Evolutionary conservation across 306 rosid genomes (phyloP).

Genomic region (Malus sieversii): DNA sequence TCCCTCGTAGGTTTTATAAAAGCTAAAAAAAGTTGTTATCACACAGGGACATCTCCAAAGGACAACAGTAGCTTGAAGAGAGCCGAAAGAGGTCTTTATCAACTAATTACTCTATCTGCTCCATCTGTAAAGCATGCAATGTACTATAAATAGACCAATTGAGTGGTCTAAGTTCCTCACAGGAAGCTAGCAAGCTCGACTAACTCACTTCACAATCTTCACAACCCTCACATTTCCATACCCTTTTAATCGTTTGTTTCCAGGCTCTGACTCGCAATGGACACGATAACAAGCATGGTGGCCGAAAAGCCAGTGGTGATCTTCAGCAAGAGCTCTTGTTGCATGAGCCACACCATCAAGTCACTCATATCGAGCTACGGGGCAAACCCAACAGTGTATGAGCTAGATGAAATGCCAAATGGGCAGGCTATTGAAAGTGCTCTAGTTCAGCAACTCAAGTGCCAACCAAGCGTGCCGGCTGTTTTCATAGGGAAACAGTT

Average conservation of each 20-base stretch:
- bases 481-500: constrained; percentile 65
- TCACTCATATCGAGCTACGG: constrained; percentile 50
- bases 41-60: background rate
- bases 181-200: background rate
- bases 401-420: constrained; percentile 45
- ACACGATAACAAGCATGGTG: constrained; percentile 38
- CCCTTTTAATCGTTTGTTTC: background rate
- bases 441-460: constrained; percentile 29
- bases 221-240: background rate
- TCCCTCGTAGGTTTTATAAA: too few relatives aligned
- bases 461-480: constrained; percentile 60
- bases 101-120: background rate
- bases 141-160: constrained; percentile 35
- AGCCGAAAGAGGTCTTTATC: background rate
- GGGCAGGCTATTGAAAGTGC: constrained; percentile 48
- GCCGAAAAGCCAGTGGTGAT: constrained; percentile 65
- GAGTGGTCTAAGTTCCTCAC: constrained; percentile 19
- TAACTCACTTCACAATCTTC: background rate
- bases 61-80: background rate
- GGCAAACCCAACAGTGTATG: constrained; percentile 35
- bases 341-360: constrained; percentile 41
- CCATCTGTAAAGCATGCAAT: background rate
- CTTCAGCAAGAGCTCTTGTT: constrained; percentile 56
- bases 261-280: constrained; percentile 29
- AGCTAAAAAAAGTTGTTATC: too few relatives aligned